A percentile compares a stretch with the other conserved stretches of the same genome.
These are phyloP conservation scores for Meredithiella fracta DNA, from an alignment of 2,329 filamentous ascomycete species.

Conservation along the genomic window DNA sequence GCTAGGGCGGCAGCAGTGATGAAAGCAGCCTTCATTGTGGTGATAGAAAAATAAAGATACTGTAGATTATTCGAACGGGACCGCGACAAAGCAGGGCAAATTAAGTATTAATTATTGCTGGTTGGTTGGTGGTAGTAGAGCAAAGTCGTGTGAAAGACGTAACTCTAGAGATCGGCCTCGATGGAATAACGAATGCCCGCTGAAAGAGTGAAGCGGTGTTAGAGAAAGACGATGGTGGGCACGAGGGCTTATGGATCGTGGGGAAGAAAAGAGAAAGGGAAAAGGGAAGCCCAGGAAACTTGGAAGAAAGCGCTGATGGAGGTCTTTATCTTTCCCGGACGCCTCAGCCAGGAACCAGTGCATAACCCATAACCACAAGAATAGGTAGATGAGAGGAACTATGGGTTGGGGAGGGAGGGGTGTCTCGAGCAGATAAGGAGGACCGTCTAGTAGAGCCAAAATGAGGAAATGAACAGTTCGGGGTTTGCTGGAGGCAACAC, in stretches of 20 bases:
- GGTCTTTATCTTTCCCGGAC: neutral
- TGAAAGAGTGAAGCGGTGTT: conserved; percentile 75
- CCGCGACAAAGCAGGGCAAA: neutral
- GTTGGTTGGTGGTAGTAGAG: conserved; percentile 17
- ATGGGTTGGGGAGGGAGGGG: neutral
- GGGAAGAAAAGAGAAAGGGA: conserved; percentile 28
- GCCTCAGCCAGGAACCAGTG: neutral
- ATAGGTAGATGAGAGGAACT: neutral
- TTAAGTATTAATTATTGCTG: conserved; percentile 14
- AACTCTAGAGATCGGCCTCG: conserved; percentile 14
- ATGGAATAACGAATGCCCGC: conserved; percentile 55
- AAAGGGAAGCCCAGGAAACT: conserved; percentile 5
- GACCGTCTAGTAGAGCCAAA: neutral
- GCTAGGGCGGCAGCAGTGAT: conserved; percentile 46
- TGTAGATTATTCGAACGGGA: conserved; percentile 5
- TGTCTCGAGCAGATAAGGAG: too few species aligned
- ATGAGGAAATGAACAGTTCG: conserved; percentile 1
- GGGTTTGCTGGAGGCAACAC: neutral
- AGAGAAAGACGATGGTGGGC: conserved; percentile 18
- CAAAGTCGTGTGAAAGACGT: conserved; percentile 17
- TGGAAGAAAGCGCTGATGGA: neutral
- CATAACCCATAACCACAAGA: conserved; percentile 2
- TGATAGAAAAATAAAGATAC: neutral
- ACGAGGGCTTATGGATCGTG: conserved; percentile 23
- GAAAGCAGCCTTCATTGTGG: conserved; percentile 60